Evolutionary conservation across 345 rosid species (phyloP), one percentile per base, ranked within the genome.

Genomic region (Draba incana): DNA sequence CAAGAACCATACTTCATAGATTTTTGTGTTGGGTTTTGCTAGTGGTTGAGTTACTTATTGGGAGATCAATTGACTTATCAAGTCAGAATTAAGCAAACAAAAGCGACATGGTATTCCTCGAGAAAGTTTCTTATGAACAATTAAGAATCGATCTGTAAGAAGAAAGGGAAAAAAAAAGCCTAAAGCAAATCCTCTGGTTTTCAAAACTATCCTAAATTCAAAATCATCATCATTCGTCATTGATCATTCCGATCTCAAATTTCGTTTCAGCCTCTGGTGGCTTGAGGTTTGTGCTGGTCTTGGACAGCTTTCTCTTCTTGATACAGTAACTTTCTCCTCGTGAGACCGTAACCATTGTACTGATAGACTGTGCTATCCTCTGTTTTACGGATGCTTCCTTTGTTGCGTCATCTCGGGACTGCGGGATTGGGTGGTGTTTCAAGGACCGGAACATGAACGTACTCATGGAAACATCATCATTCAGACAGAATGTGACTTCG

Each of bases 321-420:
- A 72, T 83, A 81, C n/a, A 84, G 80, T 78, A 91, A 62, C 67
- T 87, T 72, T 76, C 97, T 86, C 74, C 84, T 86, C 72, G 79
- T 85, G 16, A 83, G 81, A 47, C 85, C 86, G 15, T 84, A 84
- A 23, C 87, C 96, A 57, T 87, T 90, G 79, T 88, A 88, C 70
- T 79, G 91, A 78, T 84, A 88, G 70, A 91, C 85, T 27, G 85
- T 62, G 82, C 87, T 85, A 79, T 78, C 20, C 20, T 20, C 20
- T 20, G 20, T 20, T 20, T 20, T 20, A 20, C 20, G 20, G 1
- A 20, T 20, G 20, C 20, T 20, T 20, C 20, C 20, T 20, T 0
- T 0, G 1, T 20, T 20, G 20, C 1, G 20, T 20, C 20, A 20
- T 20, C 20, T 20, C 20, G 20, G 20, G 20, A 20, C 20, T 20